Conservation (phyloP, 2,329 filamentous ascomycete genomes). For the Microsporum canis region DNA sequence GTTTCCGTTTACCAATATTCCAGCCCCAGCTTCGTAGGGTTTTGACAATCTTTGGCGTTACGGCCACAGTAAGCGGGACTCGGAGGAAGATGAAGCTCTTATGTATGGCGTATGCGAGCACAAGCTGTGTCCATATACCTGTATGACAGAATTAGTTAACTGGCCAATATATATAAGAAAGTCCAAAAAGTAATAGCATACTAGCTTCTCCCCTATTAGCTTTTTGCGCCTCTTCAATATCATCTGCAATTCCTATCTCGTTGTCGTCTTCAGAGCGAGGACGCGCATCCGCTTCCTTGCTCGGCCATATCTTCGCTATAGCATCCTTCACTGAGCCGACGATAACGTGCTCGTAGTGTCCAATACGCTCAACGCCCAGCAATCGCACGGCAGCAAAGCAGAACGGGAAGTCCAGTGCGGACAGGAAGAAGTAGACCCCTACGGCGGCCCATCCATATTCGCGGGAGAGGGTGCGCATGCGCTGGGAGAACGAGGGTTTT, state of each 20-base stretch:
- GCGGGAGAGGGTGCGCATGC: slow-evolving; percentile 69
- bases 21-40: slow-evolving; percentile 78
- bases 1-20: slow-evolving; percentile 65
- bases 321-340: slow-evolving; percentile 28
- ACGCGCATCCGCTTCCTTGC: background rate
- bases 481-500: slow-evolving; percentile 48
- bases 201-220: background rate
- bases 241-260: slow-evolving; percentile 1
- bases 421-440: slow-evolving; percentile 78
- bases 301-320: slow-evolving; percentile 11
- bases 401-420: slow-evolving; percentile 83
- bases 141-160: background rate
- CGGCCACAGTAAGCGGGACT: slow-evolving; percentile 80
- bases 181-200: background rate
- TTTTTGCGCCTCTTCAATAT: background rate
- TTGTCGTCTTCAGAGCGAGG: background rate
- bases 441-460: slow-evolving; percentile 93
- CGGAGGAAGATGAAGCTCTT: slow-evolving; percentile 95
- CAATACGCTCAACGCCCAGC: slow-evolving; percentile 77
- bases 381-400: slow-evolving; percentile 80
- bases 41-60: slow-evolving; percentile 92
- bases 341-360: slow-evolving; percentile 40
- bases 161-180: background rate
- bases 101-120: slow-evolving; percentile 90
- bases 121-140: slow-evolving; percentile 74